phyloP scores from a whole-genome alignment of 306 rosid genomes.

The Trifolium dubium region DNA sequence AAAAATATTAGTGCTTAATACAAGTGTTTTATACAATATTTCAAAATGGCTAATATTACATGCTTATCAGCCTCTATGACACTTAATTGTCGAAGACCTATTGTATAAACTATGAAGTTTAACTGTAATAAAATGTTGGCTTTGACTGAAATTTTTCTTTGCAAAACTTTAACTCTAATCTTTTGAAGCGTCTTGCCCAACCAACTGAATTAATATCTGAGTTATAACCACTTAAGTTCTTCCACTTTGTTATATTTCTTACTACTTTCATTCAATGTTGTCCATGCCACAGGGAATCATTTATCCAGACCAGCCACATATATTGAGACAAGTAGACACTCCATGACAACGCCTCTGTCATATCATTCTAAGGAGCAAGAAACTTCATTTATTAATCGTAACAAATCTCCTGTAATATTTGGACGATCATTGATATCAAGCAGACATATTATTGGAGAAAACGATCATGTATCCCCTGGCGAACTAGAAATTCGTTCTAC shows the following conservation, averaged over 20 bases:
- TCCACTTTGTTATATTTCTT: not conserved
- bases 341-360: not conserved
- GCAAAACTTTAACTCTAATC: not conserved
- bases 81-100: slow-evolving; percentile 38
- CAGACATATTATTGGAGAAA: not conserved
- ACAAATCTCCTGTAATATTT: not conserved
- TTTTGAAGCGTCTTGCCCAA: not conserved
- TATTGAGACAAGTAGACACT: not conserved
- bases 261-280: not conserved
- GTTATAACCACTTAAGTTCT: slow-evolving; percentile 1
- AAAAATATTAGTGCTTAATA: not conserved
- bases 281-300: slow-evolving; percentile 14
- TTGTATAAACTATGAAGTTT: slow-evolving; percentile 41
- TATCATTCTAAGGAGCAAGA: slow-evolving; percentile 10
- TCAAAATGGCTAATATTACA: not conserved
- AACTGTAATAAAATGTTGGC: not conserved
- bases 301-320: not conserved
- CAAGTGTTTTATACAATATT: not conserved
- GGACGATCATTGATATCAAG: not conserved
- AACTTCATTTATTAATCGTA: slow-evolving; percentile 1
- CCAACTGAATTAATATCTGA: not conserved
- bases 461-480: not conserved
- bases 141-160: not conserved
- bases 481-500: not conserved
- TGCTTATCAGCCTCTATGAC: slow-evolving; percentile 71